phyloP scores from a whole-genome alignment of 2,329 filamentous ascomycete species.

The Capronia coronata region DNA sequence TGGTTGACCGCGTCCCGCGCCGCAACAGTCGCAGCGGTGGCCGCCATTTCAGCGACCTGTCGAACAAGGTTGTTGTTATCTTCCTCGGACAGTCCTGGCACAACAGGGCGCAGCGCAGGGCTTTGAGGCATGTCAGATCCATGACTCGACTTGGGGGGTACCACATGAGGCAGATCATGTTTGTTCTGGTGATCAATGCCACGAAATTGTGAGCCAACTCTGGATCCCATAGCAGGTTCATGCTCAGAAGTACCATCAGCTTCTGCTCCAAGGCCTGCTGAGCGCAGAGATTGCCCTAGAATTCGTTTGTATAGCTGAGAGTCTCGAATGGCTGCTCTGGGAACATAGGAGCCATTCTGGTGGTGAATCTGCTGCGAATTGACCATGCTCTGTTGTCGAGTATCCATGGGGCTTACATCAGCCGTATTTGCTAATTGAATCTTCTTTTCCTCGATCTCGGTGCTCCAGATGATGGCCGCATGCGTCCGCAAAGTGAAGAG shows the following conservation, averaged over 20 bases:
- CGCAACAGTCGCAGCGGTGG: constrained; percentile 80
- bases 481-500: constrained; percentile 95
- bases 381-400: constrained; percentile 32
- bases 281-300: constrained; percentile 78
- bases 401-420: constrained; percentile 34
- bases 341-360: constrained; percentile 39
- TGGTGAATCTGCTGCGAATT: constrained; percentile 30
- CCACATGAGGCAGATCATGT: constrained; percentile 54
- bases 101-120: constrained; percentile 36
- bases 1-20: constrained; percentile 64
- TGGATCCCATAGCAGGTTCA: constrained; percentile 22
- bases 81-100: constrained; percentile 69
- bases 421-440: constrained; percentile 45
- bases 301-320: constrained; percentile 90
- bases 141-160: constrained; percentile 60
- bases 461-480: constrained; percentile 94
- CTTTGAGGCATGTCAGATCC: constrained; percentile 35
- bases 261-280: constrained; percentile 64
- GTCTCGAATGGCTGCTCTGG: constrained; percentile 68
- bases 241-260: constrained; percentile 36
- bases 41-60: constrained; percentile 88
- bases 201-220: constrained; percentile 35
- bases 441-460: constrained; percentile 71
- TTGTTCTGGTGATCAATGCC: constrained; percentile 35
- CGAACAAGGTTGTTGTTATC: constrained; percentile 76